Evolutionary conservation across 495 filamentous ascomycete genomes (phyloP).

Genomic region (Talaromyces adpressus): DNA sequence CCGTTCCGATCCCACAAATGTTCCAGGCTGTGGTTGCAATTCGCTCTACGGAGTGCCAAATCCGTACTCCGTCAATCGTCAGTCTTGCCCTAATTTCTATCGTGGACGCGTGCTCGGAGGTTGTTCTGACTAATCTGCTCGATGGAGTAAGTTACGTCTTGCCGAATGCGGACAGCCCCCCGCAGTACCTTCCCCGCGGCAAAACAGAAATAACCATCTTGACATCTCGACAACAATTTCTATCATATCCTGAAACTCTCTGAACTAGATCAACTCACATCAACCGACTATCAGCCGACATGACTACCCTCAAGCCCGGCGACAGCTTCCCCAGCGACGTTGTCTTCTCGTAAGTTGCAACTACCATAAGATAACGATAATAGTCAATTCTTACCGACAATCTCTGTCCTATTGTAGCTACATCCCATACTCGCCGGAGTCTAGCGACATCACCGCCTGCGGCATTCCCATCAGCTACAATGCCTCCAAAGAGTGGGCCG

Average conservation of each 20-base stretch:
- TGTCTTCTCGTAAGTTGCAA: slow-evolving; percentile 52
- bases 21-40: too few relatives aligned
- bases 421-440: slow-evolving; percentile 60
- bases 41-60: not conserved
- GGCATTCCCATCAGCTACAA: slow-evolving; percentile 74
- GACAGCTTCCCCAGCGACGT: slow-evolving; percentile 76
- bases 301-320: slow-evolving; percentile 68
- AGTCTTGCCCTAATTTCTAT: too few relatives aligned
- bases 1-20: too few relatives aligned
- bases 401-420: slow-evolving; percentile 41
- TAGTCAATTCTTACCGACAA: slow-evolving; percentile 6
- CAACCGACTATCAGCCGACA: slow-evolving; percentile 20
- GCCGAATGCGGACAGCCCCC: not conserved
- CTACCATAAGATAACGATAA: not conserved
- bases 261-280: not conserved
- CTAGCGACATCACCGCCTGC: slow-evolving; percentile 60
- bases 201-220: not conserved
- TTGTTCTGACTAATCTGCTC: not conserved
- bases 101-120: not conserved
- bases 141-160: too few relatives aligned
- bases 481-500: slow-evolving; percentile 76
- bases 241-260: not conserved
- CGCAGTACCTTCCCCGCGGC: not conserved
- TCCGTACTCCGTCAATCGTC: not conserved
- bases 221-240: not conserved